Evolutionary conservation across 352 stramenopile genomes (phyloP), one percentile per base, ranked within the genome.

Genomic region (Blastocystis sp.): DNA sequence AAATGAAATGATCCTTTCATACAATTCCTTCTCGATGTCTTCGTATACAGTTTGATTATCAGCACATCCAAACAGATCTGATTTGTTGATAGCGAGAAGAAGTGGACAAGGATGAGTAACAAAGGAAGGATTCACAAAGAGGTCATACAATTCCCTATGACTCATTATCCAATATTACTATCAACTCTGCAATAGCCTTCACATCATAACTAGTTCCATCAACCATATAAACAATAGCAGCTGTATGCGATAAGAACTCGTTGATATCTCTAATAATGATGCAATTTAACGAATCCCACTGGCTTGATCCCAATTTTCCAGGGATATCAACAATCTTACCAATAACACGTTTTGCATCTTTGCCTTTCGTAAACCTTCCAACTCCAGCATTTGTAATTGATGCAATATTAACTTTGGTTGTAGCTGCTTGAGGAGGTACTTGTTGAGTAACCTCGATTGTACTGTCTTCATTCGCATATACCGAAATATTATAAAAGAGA

Each of bases 31-130:
- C 24, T 73, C 61, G 32, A 73, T 73, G 24, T 9, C 24, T 21
- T 73, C 61, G 61, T 39, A 73, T 12, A 73, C 61, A 73, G 61
- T 21, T 37, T 37, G 24, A 39, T 73, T 73, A 14, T 73, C 61
- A 16, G 7, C 32, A 29, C 61, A 73, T 39, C 32, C 61, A 39
- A 9, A 19, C 5, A 73, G 61, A 39, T 73, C 61, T 7, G 24
- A 49, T 39, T 73, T 73, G 61, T 73, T 73, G 21, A 73, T 39
- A 49, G 61, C 61, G 32, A 73, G n/a, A n/a, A 73, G 61, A 29
- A 73, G n/a, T 6, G 61, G 61, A n/a, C 61, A 73, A 14, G 61
- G 61, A 29, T 73, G 61, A 7, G 32, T 6, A 7, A 73, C 24
- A 46, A 49, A 73, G 14, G 61, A 11, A 7, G 61, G 32, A 46